Percentiles rank a stretch among this genome's conserved stretches.
Evolutionary conservation across 164 flowering plant species (phyloP).

Genomic region (Nymphaea colorata): DNA sequence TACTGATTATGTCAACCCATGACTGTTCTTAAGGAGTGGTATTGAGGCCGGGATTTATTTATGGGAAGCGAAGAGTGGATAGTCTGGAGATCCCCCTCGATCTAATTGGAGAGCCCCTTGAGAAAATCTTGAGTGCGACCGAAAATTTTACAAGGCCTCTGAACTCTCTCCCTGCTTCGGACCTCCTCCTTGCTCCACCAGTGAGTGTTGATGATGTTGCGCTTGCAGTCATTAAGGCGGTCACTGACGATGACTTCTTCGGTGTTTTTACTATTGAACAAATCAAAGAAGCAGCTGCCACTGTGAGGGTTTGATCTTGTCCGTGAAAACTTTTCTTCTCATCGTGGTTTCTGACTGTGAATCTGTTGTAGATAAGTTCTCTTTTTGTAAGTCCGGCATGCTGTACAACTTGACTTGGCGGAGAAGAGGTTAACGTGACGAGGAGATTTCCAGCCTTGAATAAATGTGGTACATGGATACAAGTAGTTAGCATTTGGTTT

Average conservation of each 20-base stretch:
- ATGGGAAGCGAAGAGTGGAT: slow-evolving; percentile 76
- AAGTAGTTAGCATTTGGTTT: background rate
- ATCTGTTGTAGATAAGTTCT: background rate
- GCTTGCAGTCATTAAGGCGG: slow-evolving; percentile 58
- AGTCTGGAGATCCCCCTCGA: slow-evolving; percentile 86
- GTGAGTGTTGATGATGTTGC: slow-evolving; percentile 88
- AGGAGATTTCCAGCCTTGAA: too few species aligned
- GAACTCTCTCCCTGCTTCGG: slow-evolving; percentile 84
- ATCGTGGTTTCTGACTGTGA: background rate
- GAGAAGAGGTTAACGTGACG: background rate
- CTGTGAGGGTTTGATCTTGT: slow-evolving; percentile 34
- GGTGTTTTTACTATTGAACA: slow-evolving; percentile 91
- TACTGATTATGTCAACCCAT: background rate
- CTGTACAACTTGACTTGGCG: background rate
- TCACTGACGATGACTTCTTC: slow-evolving; percentile 72
- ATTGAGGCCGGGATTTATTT: slow-evolving; percentile 85
- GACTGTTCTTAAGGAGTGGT: slow-evolving; percentile 58
- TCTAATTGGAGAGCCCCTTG: slow-evolving; percentile 76
- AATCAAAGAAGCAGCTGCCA: slow-evolving; percentile 87
- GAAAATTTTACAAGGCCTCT: slow-evolving; percentile 62
- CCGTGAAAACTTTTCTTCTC: background rate
- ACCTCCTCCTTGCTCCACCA: slow-evolving; percentile 82
- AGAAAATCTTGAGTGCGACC: slow-evolving; percentile 47
- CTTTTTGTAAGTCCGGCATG: background rate
- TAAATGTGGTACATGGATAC: background rate